Evolutionary conservation across 257 asterid species (phyloP).

Genomic region (Nicotiana otophora): DNA sequence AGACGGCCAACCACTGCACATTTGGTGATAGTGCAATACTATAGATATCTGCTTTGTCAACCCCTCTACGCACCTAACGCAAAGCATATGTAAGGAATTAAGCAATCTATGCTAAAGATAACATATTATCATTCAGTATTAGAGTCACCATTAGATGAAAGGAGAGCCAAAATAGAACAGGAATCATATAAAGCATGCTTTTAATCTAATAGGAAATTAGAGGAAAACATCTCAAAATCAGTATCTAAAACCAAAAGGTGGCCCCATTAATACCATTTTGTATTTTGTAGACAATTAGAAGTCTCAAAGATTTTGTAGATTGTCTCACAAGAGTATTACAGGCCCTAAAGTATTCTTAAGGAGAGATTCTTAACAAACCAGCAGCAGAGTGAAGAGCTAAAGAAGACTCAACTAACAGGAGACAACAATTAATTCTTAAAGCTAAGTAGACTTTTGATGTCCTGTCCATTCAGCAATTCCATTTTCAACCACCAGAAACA

Average conservation of each 20-base stretch:
- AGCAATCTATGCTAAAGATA: slow-evolving; percentile 9
- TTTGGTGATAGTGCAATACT: slow-evolving; percentile 82
- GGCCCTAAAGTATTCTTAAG: background rate
- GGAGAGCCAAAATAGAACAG: background rate
- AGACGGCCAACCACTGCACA: slow-evolving; percentile 86
- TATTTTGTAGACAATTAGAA: background rate
- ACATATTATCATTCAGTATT: background rate
- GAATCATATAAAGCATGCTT: background rate
- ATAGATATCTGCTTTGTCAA: slow-evolving; percentile 75
- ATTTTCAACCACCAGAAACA: background rate
- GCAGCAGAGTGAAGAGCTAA: background rate
- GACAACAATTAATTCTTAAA: background rate
- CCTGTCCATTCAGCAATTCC: background rate
- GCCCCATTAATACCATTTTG: background rate
- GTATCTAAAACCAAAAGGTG: background rate
- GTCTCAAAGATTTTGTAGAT: background rate
- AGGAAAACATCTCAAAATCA: slow-evolving; percentile 4
- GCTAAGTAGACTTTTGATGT: background rate
- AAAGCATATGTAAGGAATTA: slow-evolving; percentile 17
- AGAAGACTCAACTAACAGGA: background rate
- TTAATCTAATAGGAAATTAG: background rate
- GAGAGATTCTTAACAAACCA: background rate
- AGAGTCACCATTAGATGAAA: background rate
- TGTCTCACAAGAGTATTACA: background rate
- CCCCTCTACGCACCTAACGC: slow-evolving; percentile 91